These are phyloP conservation scores for Candida corydali DNA, from an alignment of 805 yeast genomes.

Conservation along the genomic window DNA sequence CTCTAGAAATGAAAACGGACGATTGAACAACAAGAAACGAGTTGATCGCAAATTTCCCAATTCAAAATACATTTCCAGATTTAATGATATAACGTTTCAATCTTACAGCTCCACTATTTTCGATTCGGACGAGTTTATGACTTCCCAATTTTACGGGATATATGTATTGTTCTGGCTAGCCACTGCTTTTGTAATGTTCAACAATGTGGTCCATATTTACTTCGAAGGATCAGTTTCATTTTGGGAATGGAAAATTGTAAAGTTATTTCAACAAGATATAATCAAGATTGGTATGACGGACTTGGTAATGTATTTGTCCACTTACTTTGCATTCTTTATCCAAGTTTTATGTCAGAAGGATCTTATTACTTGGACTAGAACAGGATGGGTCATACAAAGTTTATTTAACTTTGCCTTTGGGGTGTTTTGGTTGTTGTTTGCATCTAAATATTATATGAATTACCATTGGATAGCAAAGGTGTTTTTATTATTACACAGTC, in stretches of 20 bases:
- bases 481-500: constrained; percentile 75
- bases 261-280: constrained; percentile 57
- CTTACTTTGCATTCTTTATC: constrained; percentile 55
- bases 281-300: constrained; percentile 71
- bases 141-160: constrained; percentile 67
- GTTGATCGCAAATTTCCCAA: constrained; percentile 2
- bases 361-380: constrained; percentile 52
- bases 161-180: constrained; percentile 78
- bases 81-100: constrained; percentile 50
- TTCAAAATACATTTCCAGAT: constrained; percentile 38
- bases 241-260: constrained; percentile 51
- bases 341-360: constrained; percentile 51
- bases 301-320: constrained; percentile 63
- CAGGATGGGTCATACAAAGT: constrained; percentile 64
- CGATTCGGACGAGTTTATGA: constrained; percentile 44
- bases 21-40: constrained; percentile 8
- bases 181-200: constrained; percentile 50
- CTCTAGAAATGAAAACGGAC: constrained; percentile 4
- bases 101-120: constrained; percentile 43
- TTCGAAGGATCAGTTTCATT: constrained; percentile 39
- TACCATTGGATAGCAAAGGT: constrained; percentile 92
- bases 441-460: constrained; percentile 42
- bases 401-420: constrained; percentile 52
- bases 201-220: constrained; percentile 52
- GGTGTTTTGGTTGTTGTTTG: constrained; percentile 48